A percentile compares a stretch with the other conserved stretches of the same genome.
Conservation (phyloP, 192 early-diverging fungal species). For the Coemansia aciculifera region DNA sequence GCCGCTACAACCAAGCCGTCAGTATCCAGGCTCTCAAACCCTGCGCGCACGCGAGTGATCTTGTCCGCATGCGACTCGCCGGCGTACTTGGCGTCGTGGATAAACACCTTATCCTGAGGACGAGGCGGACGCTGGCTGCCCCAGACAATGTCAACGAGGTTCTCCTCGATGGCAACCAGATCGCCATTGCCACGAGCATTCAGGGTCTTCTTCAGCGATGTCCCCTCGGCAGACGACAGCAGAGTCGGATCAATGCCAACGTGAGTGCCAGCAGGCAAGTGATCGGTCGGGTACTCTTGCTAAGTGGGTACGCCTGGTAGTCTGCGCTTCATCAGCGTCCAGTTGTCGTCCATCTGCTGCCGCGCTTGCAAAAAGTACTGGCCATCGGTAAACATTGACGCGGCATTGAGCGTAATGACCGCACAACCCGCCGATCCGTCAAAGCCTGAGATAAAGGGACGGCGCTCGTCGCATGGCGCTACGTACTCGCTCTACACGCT, state of each 20-base stretch:
- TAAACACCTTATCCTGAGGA: constrained; percentile 66
- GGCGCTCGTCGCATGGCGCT: constrained; percentile 84
- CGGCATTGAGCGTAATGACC: constrained; percentile 74
- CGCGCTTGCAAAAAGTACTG: constrained; percentile 96
- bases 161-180: constrained; percentile 70
- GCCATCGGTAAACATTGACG: constrained; percentile 95
- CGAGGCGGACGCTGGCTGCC: constrained; percentile 64
- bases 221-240: constrained; percentile 70
- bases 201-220: constrained; percentile 58
- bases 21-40: constrained; percentile 62
- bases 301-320: constrained; percentile 83
- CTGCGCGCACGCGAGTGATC: constrained; percentile 66
- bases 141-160: constrained; percentile 91
- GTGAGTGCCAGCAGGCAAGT: constrained; percentile 70
- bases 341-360: constrained; percentile 87
- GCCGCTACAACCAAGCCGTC: constrained; percentile 83
- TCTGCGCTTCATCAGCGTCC: constrained; percentile 93
- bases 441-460: constrained; percentile 91
- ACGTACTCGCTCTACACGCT: constrained; percentile 87
- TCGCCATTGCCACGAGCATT: constrained; percentile 57
- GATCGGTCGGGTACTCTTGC: constrained; percentile 81
- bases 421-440: constrained; percentile 97
- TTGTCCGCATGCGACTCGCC: constrained; percentile 67
- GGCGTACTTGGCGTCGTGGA: constrained; percentile 71
- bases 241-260: constrained; percentile 93